These are phyloP conservation scores for Ogataea methylovora DNA, from an alignment of 805 yeast species.

Conservation along the genomic window DNA sequence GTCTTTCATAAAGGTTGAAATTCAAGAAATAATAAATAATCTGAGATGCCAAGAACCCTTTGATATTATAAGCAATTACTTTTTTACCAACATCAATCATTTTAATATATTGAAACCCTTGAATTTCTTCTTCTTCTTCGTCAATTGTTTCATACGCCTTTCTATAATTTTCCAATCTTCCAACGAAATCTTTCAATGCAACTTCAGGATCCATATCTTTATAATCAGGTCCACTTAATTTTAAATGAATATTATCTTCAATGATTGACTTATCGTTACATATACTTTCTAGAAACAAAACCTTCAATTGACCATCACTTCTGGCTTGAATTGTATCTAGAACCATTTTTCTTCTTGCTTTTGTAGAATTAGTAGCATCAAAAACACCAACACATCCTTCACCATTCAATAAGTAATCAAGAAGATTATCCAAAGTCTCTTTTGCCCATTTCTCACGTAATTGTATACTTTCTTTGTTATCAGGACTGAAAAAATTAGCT, in stretches of 20 bases:
- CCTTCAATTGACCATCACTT: conserved; percentile 58
- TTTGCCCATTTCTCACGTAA: conserved; percentile 93
- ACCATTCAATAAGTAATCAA: conserved; percentile 73
- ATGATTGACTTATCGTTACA: conserved; percentile 75
- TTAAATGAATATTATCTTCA: conserved; percentile 74
- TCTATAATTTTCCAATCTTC: conserved; percentile 76
- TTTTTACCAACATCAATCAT: conserved; percentile 96
- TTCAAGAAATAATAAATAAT: conserved; percentile 84
- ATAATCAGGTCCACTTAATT: conserved; percentile 91
- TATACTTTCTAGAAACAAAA: conserved; percentile 77
- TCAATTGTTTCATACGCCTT: conserved; percentile 85
- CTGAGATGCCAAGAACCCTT: conserved; percentile 84
- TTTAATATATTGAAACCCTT: conserved; percentile 76
- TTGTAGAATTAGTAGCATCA: conserved; percentile 79
- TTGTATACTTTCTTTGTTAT: conserved; percentile 52
- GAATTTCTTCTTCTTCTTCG: conserved; percentile 56
- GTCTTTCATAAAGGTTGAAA: conserved; percentile 82
- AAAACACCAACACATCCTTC: conserved; percentile 90
- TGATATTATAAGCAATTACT: conserved; percentile 85
- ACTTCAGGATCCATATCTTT: conserved; percentile 72
- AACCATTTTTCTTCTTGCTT: conserved; percentile 51
- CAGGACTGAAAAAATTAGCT: conserved; percentile 84
- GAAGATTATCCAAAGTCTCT: conserved; percentile 79
- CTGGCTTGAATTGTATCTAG: conserved; percentile 48
- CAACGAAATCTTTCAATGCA: conserved; percentile 77